Conservation (phyloP, 352 stramenopile species). For the Phytopythium chamaehyphon region DNA sequence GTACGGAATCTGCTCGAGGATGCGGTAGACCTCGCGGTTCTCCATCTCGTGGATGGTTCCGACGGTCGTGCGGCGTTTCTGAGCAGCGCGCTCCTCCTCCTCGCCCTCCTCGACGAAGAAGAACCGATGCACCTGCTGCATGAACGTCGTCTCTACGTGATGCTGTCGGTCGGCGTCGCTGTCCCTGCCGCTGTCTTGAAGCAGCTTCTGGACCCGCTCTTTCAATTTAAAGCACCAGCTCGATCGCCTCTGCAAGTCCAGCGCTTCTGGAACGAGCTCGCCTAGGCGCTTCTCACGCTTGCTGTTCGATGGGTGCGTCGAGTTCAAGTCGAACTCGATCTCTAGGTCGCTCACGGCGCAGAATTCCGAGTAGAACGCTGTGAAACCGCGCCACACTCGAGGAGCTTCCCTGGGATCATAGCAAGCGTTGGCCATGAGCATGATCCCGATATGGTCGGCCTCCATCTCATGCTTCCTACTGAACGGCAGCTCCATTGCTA, state of each 20-base stretch:
- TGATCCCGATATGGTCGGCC: slow-evolving; percentile 73
- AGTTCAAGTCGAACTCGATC: slow-evolving; percentile 49
- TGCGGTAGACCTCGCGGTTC: slow-evolving; percentile 47
- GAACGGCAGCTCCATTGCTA: slow-evolving; percentile 60
- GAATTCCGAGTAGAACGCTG: slow-evolving; percentile 20
- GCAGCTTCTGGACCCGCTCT: slow-evolving; percentile 45
- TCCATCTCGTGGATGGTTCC: slow-evolving; percentile 54
- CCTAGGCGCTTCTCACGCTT: slow-evolving; percentile 51
- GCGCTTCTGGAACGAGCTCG: slow-evolving; percentile 34
- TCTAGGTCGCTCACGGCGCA: slow-evolving; percentile 27
- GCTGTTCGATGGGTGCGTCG: slow-evolving; percentile 59
- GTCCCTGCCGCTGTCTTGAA: slow-evolving; percentile 6
- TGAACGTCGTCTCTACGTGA: slow-evolving; percentile 28
- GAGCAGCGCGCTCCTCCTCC: slow-evolving; percentile 4
- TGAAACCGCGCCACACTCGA: slow-evolving; percentile 43
- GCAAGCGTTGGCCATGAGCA: slow-evolving; percentile 68
- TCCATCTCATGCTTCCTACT: slow-evolving; percentile 58
- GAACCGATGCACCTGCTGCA: slow-evolving; percentile 34
- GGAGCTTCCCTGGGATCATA: slow-evolving; percentile 58
- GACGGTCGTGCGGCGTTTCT: slow-evolving; percentile 32
- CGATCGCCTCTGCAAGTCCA: slow-evolving; percentile 34
- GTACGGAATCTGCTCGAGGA: too few species aligned
- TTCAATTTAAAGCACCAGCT: slow-evolving; percentile 60
- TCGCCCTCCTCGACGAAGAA: slow-evolving; percentile 11
- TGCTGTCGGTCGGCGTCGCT: background rate